Evolutionary conservation across 1,284 basidiomycete species (phyloP).

Genomic region (Melampsora larici-populina): DNA sequence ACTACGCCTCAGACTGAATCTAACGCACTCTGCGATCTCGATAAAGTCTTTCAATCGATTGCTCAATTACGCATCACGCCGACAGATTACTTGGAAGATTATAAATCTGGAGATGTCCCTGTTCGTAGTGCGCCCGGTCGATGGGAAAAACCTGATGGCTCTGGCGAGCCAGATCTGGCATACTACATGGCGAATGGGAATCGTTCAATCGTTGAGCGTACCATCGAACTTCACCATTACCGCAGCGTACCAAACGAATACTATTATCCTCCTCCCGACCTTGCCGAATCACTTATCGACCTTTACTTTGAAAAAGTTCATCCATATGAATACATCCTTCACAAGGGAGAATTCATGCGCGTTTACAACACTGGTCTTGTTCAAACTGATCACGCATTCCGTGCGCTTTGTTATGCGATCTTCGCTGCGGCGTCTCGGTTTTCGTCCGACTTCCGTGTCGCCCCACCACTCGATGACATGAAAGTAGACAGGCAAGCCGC

Average conservation of each 20-base stretch:
- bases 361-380: neutral
- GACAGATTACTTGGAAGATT: neutral
- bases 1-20: neutral
- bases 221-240: no score
- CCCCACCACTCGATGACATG: neutral
- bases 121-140: neutral
- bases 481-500: neutral
- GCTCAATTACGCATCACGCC: neutral
- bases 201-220: neutral
- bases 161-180: slow-evolving; percentile 2
- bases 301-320: slow-evolving; percentile 27
- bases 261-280: slow-evolving; percentile 5
- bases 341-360: slow-evolving; percentile 10
- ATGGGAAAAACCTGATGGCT: neutral
- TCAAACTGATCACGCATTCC: neutral
- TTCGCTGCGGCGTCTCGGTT: slow-evolving; percentile 21
- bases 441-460: slow-evolving; percentile 12
- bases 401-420: slow-evolving; percentile 29
- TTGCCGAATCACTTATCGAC: slow-evolving; percentile 1
- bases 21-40: neutral
- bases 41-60: neutral
- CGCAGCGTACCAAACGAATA: no score
- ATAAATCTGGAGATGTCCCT: neutral
- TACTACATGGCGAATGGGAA: neutral
- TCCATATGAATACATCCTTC: neutral